Base-by-base conservation (phyloP, 2,329 filamentous ascomycete genomes). In the Dactylella cylindrospora region DNA sequence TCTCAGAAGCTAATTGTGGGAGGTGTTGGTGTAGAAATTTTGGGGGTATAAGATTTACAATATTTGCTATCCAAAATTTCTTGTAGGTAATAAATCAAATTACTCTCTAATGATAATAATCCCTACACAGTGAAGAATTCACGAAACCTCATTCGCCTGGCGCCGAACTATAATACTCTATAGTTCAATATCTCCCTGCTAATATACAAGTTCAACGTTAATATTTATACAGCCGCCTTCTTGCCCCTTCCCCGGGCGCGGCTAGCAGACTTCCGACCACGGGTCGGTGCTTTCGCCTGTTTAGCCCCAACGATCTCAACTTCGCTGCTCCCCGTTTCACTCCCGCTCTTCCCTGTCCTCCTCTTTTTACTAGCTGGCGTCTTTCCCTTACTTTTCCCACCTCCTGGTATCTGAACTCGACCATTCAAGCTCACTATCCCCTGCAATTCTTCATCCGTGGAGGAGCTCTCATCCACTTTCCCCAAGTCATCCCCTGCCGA, bases 141-240 rank as follows among this genome's bases (percentile, higher is more conserved):
- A n/a, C n/a, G n/a, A n/a, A n/a, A n/a, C n/a, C n/a, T n/a, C n/a
- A n/a, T n/a, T n/a, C n/a, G n/a, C n/a, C n/a, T n/a, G n/a, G n/a
- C n/a, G n/a, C n/a, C n/a, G n/a, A n/a, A n/a, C n/a, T n/a, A n/a
- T n/a, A n/a, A n/a, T n/a, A n/a, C n/a, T n/a, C n/a, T n/a, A n/a
- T n/a, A n/a, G n/a, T 54, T 65, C 8, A 67, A 70, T 26, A 67
- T 53, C 19, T 15, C 41, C 66, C 23, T 70, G 67, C 36, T 69
- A 67, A 6, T 29, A 17, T 3, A 25, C 62, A 2, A 40, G 46
- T 19, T 38, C 52, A 4, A 57, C 59, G 2, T 40, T 10, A 15
- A 38, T 43, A 15, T 23, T 3, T 19, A 20, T 23, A n/a, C 29
- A 17, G 19, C 17, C n/a, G 13, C 17, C 39, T 45, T 46, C 40